These are phyloP conservation scores for Aspergillus nomiae DNA, from an alignment of 2,329 filamentous ascomycete genomes.

Conservation along the genomic window DNA sequence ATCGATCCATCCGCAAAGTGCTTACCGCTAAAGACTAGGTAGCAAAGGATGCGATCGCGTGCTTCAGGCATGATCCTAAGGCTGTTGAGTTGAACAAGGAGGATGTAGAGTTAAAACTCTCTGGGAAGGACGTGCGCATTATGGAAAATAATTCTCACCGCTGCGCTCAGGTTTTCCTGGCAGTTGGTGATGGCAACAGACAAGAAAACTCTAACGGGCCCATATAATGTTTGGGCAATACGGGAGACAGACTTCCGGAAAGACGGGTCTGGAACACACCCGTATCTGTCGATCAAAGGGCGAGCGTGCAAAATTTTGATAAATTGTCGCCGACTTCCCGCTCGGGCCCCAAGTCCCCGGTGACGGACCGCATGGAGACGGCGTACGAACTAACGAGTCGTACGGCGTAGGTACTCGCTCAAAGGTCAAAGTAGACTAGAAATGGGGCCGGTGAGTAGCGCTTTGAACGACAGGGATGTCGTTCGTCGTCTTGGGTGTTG, in stretches of 20 bases:
- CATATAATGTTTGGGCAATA: not conserved
- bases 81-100: not conserved
- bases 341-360: slow-evolving; percentile 12
- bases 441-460: not conserved
- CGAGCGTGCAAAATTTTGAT: slow-evolving; percentile 6
- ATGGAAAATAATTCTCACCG: not conserved
- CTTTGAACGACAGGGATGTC: not conserved
- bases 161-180: not conserved
- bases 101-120: not conserved
- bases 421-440: not conserved
- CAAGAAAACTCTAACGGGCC: slow-evolving; percentile 1
- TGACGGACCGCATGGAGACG: slow-evolving; percentile 3
- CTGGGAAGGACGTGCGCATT: not conserved
- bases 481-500: not conserved
- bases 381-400: not conserved
- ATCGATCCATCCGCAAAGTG: not conserved
- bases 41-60: not conserved
- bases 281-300: slow-evolving; percentile 14
- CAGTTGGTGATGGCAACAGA: not conserved
- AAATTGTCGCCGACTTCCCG: slow-evolving; percentile 14
- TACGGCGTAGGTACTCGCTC: not conserved
- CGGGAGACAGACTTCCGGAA: slow-evolving; percentile 4
- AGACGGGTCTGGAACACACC: slow-evolving; percentile 14
- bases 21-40: not conserved
- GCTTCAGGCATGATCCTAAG: not conserved